phyloP scores from a whole-genome alignment of 2,329 filamentous ascomycete species.

The Laburnicola sp. region DNA sequence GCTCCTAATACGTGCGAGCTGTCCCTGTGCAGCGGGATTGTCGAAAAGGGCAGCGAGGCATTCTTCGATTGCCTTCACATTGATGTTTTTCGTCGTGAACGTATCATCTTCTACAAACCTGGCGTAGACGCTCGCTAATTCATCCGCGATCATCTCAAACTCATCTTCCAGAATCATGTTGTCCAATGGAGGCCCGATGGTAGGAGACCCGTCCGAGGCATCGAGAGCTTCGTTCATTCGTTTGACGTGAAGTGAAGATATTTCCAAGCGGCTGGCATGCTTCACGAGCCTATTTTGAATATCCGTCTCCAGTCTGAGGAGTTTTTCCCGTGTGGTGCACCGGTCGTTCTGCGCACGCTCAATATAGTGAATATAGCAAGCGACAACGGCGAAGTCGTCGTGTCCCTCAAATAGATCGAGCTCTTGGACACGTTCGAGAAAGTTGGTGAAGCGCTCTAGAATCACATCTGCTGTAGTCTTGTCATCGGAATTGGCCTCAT shows the following conservation, averaged over 20 bases:
- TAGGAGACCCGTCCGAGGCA: constrained; percentile 34
- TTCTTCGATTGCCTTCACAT: constrained; percentile 22
- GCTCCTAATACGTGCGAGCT: constrained; percentile 17
- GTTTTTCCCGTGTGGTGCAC: constrained; percentile 53
- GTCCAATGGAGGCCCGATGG: constrained; percentile 15
- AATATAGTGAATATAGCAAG: constrained; percentile 56
- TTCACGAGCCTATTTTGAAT: constrained; percentile 54
- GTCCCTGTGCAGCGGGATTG: neutral
- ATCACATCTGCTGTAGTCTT: constrained; percentile 25
- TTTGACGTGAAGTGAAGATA: constrained; percentile 60
- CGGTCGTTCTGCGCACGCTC: constrained; percentile 58
- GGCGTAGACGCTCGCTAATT: constrained; percentile 57
- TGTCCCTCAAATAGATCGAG: constrained; percentile 37
- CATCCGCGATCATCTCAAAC: constrained; percentile 56
- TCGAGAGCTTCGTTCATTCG: constrained; percentile 48
- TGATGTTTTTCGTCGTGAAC: constrained; percentile 20
- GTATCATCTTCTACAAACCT: constrained; percentile 35
- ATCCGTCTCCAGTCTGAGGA: constrained; percentile 53
- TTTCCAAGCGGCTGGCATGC: constrained; percentile 59
- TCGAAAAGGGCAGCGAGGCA: constrained; percentile 26
- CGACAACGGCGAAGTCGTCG: constrained; percentile 48
- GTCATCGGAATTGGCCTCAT: constrained; percentile 31
- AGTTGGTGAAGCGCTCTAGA: constrained; percentile 36
- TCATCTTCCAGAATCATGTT: constrained; percentile 36
- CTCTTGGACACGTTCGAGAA: constrained; percentile 45